Evolutionary conservation across 257 asterid genomes (phyloP), one percentile per base, ranked within the genome.

Genomic region (Ilex asprella): DNA sequence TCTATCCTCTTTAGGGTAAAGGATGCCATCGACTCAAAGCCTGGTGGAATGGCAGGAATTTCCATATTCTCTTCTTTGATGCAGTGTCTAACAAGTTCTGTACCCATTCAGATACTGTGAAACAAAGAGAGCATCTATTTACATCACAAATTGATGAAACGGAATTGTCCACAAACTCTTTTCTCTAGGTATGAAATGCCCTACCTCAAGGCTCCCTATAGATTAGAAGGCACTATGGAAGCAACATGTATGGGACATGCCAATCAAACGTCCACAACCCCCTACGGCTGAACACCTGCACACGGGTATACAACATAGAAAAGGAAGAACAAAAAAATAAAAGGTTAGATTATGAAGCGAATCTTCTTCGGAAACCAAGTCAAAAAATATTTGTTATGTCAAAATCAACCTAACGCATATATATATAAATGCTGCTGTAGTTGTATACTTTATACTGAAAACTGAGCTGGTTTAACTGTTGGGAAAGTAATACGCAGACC

Each of bases 11-110:
- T 84, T 56, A 84, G 61, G 72, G 84, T 73, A 75, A 83, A 82
- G 66, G 95, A 85, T 41, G 72, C 82, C 70, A 89, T 77, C 61
- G 96, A 77, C 87, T 93, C 99, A 62, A 93, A 93, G 62, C 97
- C 97, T 57, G 99, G 96, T 21, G 99, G 99, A 64, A 91, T 84
- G 58, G 91, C 66, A 58, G 94, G 65, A 31, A 79, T 73, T 41
- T 86, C 91, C 89, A 89, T 80, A 75, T 76, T 77, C 66, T 92
- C 96, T 63, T 82, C 95, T 76, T 89, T 82, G 56, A 75, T 75
- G 61, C 86, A 73, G 73, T 79, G 82, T 59, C 87, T 85, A 61
- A 84, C 84, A 66, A 92, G 84, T 76, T 88, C 81, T 1, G 89
- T 86, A 68, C 90, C 93, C 96, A 87, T 92, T 59, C 27, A 21